phyloP scores from a whole-genome alignment of 352 stramenopile genomes.

The Globisporangium nodosum region DNA sequence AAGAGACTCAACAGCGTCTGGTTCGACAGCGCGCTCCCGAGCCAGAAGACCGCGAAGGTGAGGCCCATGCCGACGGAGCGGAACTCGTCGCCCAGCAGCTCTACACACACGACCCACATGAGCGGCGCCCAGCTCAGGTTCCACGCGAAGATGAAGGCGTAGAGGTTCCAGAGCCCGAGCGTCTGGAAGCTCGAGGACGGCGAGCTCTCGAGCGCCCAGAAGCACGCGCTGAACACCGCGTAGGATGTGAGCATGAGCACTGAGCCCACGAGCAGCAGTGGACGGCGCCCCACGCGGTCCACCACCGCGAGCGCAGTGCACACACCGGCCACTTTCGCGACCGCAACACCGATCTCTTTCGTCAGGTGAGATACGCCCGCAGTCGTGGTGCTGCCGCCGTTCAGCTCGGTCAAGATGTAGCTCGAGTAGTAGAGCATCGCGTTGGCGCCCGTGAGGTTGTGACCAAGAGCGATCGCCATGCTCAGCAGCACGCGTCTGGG shows the following conservation, averaged over 20 bases:
- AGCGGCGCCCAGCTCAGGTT: constrained; percentile 71
- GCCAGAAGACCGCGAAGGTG: constrained; percentile 68
- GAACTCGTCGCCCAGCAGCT: constrained; percentile 58
- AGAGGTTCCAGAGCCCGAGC: constrained; percentile 56
- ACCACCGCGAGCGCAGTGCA: constrained; percentile 47
- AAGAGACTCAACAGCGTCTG: constrained; percentile 65
- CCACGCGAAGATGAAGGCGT: constrained; percentile 69
- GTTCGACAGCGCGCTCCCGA: constrained; percentile 61
- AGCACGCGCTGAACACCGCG: constrained; percentile 44
- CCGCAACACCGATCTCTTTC: constrained; percentile 57
- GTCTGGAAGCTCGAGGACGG: constrained; percentile 21
- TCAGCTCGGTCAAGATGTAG: constrained; percentile 56
- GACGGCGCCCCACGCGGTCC: constrained; percentile 51
- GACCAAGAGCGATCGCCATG: constrained; percentile 49
- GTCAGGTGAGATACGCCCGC: constrained; percentile 17
- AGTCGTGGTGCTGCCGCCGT: constrained; percentile 7
- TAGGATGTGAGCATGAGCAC: constrained; percentile 45
- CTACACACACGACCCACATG: constrained; percentile 73
- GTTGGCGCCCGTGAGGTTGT: constrained; percentile 63
- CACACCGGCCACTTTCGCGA: constrained; percentile 61
- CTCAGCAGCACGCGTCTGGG: constrained; percentile 46
- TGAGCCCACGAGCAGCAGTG: constrained; percentile 53
- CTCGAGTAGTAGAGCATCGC: constrained; percentile 81
- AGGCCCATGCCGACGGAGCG: constrained; percentile 70
- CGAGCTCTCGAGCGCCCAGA: constrained; percentile 30